Evolutionary conservation across 192 early-diverging fungal species (phyloP), one percentile per base, ranked within the genome.

Genomic region (Thoreauomyces humboldtii): DNA sequence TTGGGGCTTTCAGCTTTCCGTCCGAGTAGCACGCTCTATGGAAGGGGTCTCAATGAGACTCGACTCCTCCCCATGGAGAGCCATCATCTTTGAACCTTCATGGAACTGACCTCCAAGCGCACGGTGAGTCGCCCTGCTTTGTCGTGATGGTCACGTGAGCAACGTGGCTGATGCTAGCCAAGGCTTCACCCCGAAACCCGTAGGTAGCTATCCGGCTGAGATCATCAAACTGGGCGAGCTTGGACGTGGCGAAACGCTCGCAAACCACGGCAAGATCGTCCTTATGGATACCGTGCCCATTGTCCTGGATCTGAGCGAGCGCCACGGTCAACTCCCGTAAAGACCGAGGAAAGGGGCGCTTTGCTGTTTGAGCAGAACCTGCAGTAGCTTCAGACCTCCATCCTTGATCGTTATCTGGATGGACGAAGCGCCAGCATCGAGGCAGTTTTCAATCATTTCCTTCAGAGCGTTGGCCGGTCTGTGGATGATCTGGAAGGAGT

Each of bases 111-210:
- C 54, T 70, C 79, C 76, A 84, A 15, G 82, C 82, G 63, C 74
- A 80, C 3, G 73, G 66, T 22, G 71, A 72, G 7, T 70, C 61
- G 24, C 45, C 55, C 15, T 74, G 82, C 53, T 75, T 74, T 0
- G 78, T 80, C 19, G 73, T 70, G 29, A 90, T 91, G 21, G 91
- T 90, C 33, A 99, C 81, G 73, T 96, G 92, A 2, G 95, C 89
- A 19, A 99, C 89, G 61, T 95, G 93, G 50, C 91, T 91, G 60
- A 99, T 94, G 74, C 93, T 95, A 0, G 97, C 97, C 52, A 99
- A 74, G 4, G 95, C 95, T 69, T 98, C 96, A 14, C 97, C 97
- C 38, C 97, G 84, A 70, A 99, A 99, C 0, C 97, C 97, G 79
- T 89, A 95, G 0, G 97, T 98, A 21, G 79, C 83, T 54, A 99